phyloP scores from a whole-genome alignment of 257 asterid species.

The Paraleonurus japonicus region DNA sequence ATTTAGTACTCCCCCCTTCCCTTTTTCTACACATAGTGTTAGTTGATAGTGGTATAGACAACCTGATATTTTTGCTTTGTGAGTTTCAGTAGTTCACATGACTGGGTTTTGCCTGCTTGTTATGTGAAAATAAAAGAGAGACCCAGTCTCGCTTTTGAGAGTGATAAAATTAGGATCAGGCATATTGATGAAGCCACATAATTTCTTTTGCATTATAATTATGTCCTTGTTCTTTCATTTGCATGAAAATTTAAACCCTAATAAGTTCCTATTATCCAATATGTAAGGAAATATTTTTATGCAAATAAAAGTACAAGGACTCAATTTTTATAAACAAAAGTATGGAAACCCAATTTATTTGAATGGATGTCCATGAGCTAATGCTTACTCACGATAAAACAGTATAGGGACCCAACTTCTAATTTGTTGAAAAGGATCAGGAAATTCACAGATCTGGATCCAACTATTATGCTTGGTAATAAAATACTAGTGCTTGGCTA shows the following conservation, averaged over 20 bases:
- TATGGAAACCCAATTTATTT: neutral
- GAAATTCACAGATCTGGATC: constrained; percentile 1
- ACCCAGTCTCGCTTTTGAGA: constrained; percentile 10
- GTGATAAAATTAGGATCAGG: constrained; percentile 1
- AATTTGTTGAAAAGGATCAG: neutral
- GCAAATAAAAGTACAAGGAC: neutral
- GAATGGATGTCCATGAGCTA: neutral
- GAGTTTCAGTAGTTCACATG: constrained; percentile 1
- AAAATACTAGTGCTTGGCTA: neutral
- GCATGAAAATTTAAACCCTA: neutral
- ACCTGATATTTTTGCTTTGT: neutral
- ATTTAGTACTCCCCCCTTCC: neutral
- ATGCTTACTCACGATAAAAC: neutral
- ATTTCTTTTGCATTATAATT: neutral
- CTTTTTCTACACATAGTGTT: neutral
- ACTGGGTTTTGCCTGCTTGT: neutral
- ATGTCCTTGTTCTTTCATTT: neutral
- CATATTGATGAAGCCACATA: neutral
- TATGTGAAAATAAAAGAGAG: neutral
- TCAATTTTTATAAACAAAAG: neutral
- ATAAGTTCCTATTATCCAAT: neutral
- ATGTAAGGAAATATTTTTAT: neutral
- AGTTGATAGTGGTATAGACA: neutral
- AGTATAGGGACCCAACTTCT: neutral
- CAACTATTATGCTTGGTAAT: neutral